These are phyloP conservation scores for Gnaphalium uliginosum DNA, from an alignment of 129 eudicot genomes.

Conservation along the genomic window DNA sequence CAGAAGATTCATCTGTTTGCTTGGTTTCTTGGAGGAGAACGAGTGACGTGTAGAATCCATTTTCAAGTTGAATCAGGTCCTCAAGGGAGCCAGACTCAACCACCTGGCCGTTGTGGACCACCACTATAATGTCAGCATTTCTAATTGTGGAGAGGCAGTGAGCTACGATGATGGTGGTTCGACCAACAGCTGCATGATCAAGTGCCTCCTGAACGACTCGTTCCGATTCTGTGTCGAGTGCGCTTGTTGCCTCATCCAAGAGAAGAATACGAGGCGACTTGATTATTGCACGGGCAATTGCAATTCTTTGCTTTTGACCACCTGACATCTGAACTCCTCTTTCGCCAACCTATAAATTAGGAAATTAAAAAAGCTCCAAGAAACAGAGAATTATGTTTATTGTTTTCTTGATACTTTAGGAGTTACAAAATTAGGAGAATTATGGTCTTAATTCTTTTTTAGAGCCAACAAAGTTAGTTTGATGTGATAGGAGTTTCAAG, in stretches of 20 bases:
- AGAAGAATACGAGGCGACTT: slow-evolving; percentile 73
- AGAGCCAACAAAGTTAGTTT: too few relatives aligned
- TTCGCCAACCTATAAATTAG: slow-evolving; percentile 59
- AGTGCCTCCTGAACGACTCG: slow-evolving; percentile 76
- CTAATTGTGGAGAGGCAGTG: slow-evolving; percentile 71
- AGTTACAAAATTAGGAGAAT: too few relatives aligned
- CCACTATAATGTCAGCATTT: slow-evolving; percentile 73
- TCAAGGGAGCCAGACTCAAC: background rate
- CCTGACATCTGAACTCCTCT: slow-evolving; percentile 79
- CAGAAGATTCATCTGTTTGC: background rate
- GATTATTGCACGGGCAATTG: slow-evolving; percentile 79
- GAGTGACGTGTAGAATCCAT: too few relatives aligned
- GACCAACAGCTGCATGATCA: slow-evolving; percentile 63
- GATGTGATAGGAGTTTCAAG: background rate
- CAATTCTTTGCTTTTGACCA: slow-evolving; percentile 88
- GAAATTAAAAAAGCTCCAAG: too few relatives aligned
- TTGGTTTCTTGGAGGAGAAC: background rate
- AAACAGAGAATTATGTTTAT: too few relatives aligned
- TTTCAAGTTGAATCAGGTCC: background rate
- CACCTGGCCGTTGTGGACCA: slow-evolving; percentile 59
- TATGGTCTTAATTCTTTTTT: too few relatives aligned
- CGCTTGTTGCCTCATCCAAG: slow-evolving; percentile 86
- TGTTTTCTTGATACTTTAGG: too few relatives aligned
- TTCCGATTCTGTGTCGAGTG: slow-evolving; percentile 78
- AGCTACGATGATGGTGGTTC: slow-evolving; percentile 75